Base-by-base conservation (phyloP, 2,329 filamentous ascomycete genomes). In the Arthrobotrys iridis region DNA sequence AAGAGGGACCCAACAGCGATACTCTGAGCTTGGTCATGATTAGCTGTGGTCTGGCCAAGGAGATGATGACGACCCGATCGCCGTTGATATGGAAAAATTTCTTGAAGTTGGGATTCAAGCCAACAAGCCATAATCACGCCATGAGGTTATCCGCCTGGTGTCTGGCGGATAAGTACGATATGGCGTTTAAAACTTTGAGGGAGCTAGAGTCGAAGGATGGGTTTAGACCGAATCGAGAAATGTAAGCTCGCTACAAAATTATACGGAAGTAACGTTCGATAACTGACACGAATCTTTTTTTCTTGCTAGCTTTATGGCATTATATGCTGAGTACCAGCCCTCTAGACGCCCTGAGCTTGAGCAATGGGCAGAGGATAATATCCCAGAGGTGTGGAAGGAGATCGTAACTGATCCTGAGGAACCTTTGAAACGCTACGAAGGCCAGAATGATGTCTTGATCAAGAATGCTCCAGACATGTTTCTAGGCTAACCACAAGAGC, bases 1-100 rank as follows among this genome's bases (percentile, higher is more conserved):
- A 86, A n/a, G 93, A 98, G 82, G 95, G 95, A 0, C 95, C 95
- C 0, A 91, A 90, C 0, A 93, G 95, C 79, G 87, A 88, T 75
- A 93, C 90, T 76, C 86, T 99, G 37, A 88, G 90, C 48, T 90
- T 95, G 33, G 90, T 93, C 1, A 92, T 99, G 78, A 89, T 90
- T 78, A 88, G 90, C 0, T 94, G 93, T 81, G 90, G 96, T 81
- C 84, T 84, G 75, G 84, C 84, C 73, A 85, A 86, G 0, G 85
- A 85, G 84, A 90, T 78, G 84, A 89, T 82, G 84, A 83, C 84
- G 77, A 76, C 79, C 18, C 86, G 86, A 76, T 88, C 91, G 41
- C 87, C 88, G 18, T 84, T 87, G 52, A 88, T 94, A 4, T 96
- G 91, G 92, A 84, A 84, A 20, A 88, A 88, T 82, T 86, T 95